Evolutionary conservation across 1,139 yeast genomes (phyloP), one percentile per base, ranked within the genome.

Genomic region (Geotrichum carabidarum): DNA sequence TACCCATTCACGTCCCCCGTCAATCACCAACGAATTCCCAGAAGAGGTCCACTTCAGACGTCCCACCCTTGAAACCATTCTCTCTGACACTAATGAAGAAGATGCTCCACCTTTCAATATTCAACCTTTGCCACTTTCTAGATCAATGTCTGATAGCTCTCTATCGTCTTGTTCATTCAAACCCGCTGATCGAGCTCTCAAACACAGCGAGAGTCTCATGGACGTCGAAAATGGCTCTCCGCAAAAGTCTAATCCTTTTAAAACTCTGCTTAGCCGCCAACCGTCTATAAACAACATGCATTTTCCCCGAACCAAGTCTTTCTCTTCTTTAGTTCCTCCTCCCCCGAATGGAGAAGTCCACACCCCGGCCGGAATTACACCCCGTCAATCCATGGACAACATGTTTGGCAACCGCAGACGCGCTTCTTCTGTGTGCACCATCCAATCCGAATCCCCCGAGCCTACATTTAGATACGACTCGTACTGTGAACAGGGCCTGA

Each of bases 371-470:
- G 34, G 18, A 4, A 35, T 36, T 36, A 15, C 52, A 4, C 31
- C 42, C 1, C 46, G 17, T 15, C 41, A 34, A 8, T 17, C 40
- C 4, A 5, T 27, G 7, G 32, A 38, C 6, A 35, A 11, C 31
- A 35, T 38, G 27, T n/a, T 12, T 3, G 42, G 30, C 14, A 17
- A 50, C 15, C 47, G 37, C 12, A 18, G 46, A n/a, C 55, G 60
- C 3, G 31, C 58, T 2, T 54, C 60, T n/a, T 59, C 62, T 2
- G 54, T 58, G 4, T 57, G 57, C 40, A 53, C 55, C 2, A 44
- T 53, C 27, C 41, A 42, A 27, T 53, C 55, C 8, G 52, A 53
- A 5, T 30, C 34, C 1, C 37, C 49, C 9, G 55, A 53, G 27
- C 44, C 50, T 30, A 52, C 51, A 6, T 53, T 53, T 31, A 31